Evolutionary conservation across 2,329 filamentous ascomycete species (phyloP).

Genomic region (Xylariaceae sp.): DNA sequence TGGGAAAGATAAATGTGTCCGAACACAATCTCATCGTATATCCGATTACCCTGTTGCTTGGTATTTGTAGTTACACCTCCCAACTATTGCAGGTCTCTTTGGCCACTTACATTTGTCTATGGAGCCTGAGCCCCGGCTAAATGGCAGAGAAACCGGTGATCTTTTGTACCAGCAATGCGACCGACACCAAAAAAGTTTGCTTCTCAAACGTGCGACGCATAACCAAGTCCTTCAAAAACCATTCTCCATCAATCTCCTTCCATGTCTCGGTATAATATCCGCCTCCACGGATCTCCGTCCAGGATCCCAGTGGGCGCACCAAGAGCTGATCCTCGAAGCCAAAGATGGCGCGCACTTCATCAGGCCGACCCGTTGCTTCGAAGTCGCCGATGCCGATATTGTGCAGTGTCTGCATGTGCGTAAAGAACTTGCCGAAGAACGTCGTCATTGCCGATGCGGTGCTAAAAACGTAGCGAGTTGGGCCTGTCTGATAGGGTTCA

Average conservation of each 20-base stretch:
- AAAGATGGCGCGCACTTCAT: constrained; percentile 27
- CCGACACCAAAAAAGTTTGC: constrained; percentile 4
- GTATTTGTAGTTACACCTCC: too few species aligned
- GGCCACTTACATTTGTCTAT: too few species aligned
- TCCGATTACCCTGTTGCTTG: too few species aligned
- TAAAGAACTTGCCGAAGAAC: constrained; percentile 22
- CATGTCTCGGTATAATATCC: constrained; percentile 24
- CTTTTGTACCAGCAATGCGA: background rate
- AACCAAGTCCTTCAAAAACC: constrained; percentile 22
- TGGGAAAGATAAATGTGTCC: too few species aligned
- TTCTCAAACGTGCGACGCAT: constrained; percentile 25
- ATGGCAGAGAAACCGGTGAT: constrained; percentile 3
- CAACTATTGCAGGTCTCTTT: too few species aligned
- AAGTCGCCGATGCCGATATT: constrained; percentile 25
- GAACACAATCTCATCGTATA: too few species aligned
- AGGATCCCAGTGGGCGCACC: constrained; percentile 13
- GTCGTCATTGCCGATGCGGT: constrained; percentile 11
- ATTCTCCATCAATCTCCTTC: constrained; percentile 22
- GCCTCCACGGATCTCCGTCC: constrained; percentile 21
- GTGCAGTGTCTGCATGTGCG: constrained; percentile 23
- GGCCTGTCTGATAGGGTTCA: constrained; percentile 3
- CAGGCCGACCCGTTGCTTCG: constrained; percentile 11
- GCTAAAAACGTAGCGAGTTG: constrained; percentile 4
- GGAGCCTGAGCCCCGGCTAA: background rate
- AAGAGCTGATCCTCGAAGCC: constrained; percentile 22